Percentiles rank a stretch among this genome's conserved stretches.
Evolutionary conservation across 2,329 filamentous ascomycete species (phyloP).

Genomic region (Xylaria sp.): DNA sequence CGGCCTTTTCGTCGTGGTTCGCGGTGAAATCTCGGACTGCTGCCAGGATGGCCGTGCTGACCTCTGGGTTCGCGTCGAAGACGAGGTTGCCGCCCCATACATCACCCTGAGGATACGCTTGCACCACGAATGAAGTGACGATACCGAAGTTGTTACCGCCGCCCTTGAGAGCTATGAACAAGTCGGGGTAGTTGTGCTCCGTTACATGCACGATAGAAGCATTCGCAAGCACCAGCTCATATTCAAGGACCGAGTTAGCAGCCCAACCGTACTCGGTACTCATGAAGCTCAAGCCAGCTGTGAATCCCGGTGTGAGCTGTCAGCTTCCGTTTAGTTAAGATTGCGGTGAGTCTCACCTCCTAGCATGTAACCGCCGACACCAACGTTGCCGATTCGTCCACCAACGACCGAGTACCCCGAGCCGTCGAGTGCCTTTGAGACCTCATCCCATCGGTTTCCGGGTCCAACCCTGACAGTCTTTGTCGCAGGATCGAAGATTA

Average conservation of each 20-base stretch:
- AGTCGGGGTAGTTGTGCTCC: conserved; percentile 49
- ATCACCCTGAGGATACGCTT: conserved; percentile 48
- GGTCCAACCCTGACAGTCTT: conserved; percentile 52
- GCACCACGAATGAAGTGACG: conserved; percentile 52
- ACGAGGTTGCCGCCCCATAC: conserved; percentile 52
- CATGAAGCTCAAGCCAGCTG: conserved; percentile 57
- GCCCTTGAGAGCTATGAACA: conserved; percentile 60
- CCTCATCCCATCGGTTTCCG: conserved; percentile 51
- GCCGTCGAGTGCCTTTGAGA: conserved; percentile 48
- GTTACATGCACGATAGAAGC: conserved; percentile 55
- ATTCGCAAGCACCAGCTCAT: conserved; percentile 58
- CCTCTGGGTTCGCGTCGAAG: conserved; percentile 43
- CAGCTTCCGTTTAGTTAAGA: conserved; percentile 31
- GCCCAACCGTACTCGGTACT: conserved; percentile 57
- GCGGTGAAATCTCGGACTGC: conserved; percentile 61
- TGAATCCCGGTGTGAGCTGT: conserved; percentile 37
- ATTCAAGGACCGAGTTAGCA: conserved; percentile 55
- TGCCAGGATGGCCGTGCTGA: conserved; percentile 46
- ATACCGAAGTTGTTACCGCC: conserved; percentile 64
- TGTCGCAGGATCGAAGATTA: conserved; percentile 46
- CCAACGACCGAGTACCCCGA: conserved; percentile 51
- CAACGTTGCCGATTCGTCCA: conserved; percentile 53
- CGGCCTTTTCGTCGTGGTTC: conserved; percentile 65
- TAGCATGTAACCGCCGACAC: conserved; percentile 56
- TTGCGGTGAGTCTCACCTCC: conserved; percentile 55